These are phyloP conservation scores for Botrytis fragariae DNA, from an alignment of 2,329 filamentous ascomycete genomes.

Conservation along the genomic window DNA sequence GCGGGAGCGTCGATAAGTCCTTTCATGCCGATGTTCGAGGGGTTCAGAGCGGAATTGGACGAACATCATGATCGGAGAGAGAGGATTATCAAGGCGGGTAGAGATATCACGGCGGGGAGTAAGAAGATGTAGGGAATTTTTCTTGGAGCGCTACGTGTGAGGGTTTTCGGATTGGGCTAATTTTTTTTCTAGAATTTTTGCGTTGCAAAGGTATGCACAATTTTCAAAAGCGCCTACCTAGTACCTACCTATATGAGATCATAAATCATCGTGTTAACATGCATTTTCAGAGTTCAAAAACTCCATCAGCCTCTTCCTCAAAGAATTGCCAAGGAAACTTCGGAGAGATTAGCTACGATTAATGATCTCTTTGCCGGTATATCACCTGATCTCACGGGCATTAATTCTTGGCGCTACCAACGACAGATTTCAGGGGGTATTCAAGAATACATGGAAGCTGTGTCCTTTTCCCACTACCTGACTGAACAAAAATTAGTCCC, in stretches of 20 bases:
- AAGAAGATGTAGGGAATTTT: conserved; percentile 80
- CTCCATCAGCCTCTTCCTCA: conserved; percentile 62
- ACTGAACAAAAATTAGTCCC: conserved; percentile 72
- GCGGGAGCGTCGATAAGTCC: conserved; percentile 35
- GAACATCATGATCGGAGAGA: conserved; percentile 92
- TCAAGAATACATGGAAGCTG: conserved; percentile 91
- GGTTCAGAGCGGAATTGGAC: conserved; percentile 83
- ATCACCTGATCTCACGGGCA: conserved; percentile 68
- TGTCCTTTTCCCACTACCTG: conserved; percentile 87
- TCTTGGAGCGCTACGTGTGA: neutral
- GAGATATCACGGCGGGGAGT: conserved; percentile 89
- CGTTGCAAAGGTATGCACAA: conserved; percentile 67
- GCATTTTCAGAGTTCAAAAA: conserved; percentile 56
- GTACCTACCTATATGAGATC: neutral
- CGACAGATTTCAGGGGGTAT: conserved; percentile 74
- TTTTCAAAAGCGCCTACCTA: neutral
- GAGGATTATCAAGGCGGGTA: conserved; percentile 82
- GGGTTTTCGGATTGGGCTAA: conserved; percentile 2
- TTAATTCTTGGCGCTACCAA: conserved; percentile 81
- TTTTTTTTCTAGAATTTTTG: conserved; percentile 64
- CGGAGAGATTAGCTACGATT: conserved; percentile 69
- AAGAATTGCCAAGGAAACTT: conserved; percentile 68
- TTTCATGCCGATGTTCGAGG: conserved; percentile 76
- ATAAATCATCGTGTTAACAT: neutral
- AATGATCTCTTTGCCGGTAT: conserved; percentile 64